Base-by-base conservation (phyloP, 1,284 basidiomycete genomes). In the Cryptococcus wingfieldii region DNA sequence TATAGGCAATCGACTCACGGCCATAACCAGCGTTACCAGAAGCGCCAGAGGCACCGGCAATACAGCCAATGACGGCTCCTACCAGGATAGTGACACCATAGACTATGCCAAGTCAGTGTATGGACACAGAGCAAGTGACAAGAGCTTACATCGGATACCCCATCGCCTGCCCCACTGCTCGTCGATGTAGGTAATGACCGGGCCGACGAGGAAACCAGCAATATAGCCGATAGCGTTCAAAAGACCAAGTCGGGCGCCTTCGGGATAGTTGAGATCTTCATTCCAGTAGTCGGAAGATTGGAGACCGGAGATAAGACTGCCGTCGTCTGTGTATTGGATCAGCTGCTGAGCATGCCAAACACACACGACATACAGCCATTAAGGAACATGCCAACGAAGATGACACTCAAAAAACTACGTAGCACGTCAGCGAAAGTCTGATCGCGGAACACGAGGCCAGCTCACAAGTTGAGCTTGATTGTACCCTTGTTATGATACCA, bases 381-480 rank as follows among this genome's bases (percentile, higher is more conserved):
- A 18, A 78, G 62, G 39, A 77, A 52, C 72, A 77, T 74, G 42
- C 77, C 77, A n/a, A 77, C 69, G 44, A 74, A 75, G 64, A 78
- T 74, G 65, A 77, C 70, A 55, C 70, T 72, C 61, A 77, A 45
- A 56, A 77, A 78, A 61, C 74, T 77, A 50, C 16, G 14, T 14
- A 5, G 8, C 5, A 45, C n/a, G 44, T 62, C 45, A 63, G 58
- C 48, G 23, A 38, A 8, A 7, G 25, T 27, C 10, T 37, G 37
- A 18, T 25, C 23, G 23, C 13, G n/a, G 14, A 5, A 55, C 14
- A 23, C 18, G 14, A 25, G 19, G n/a, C 4, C n/a, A 9, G 62
- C 72, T 61, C 46, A 77, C 75, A 76, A 78, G 69, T 78, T 76
- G 64, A 78, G 74, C 70, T 77, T 75, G 53, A 77, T 55, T 8